Percentiles rank a stretch among this genome's conserved stretches.
These are phyloP conservation scores for Aristolochia fimbriata DNA, from an alignment of 164 flowering plant species.

Conservation along the genomic window DNA sequence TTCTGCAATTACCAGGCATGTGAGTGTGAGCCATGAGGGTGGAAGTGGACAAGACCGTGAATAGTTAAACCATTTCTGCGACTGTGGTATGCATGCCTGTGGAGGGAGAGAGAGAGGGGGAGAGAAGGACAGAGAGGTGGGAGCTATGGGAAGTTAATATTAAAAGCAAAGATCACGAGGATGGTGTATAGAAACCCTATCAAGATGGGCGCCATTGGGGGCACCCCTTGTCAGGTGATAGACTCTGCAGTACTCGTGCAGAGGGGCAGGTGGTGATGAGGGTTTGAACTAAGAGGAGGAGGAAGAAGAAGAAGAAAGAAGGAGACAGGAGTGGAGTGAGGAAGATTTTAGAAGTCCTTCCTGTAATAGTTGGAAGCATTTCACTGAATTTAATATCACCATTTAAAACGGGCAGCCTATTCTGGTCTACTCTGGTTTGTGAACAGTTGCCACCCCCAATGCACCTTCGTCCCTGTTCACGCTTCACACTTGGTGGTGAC, in stretches of 20 bases:
- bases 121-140: neutral
- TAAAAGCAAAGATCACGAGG: conserved; percentile 47
- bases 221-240: conserved; percentile 42
- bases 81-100: neutral
- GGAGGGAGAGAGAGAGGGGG: no score
- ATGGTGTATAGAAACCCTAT: conserved; percentile 13
- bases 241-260: conserved; percentile 14
- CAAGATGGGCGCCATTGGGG: conserved; percentile 14
- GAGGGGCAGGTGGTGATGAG: conserved; percentile 3
- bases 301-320: conserved; percentile 7
- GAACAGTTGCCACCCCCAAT: no score
- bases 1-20: neutral
- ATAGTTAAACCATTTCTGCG: neutral
- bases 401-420: conserved; percentile 31
- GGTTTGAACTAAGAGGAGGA: conserved; percentile 7
- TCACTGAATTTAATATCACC: conserved; percentile 20
- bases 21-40: neutral
- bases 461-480: no score
- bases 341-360: conserved; percentile 15
- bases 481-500: no score
- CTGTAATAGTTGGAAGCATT: conserved; percentile 10
- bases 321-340: conserved; percentile 1
- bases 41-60: no score
- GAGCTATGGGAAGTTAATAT: conserved; percentile 1
- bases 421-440: no score